Evolutionary conservation across 148 eudicot genomes (phyloP).

Genomic region (Cornus kousa): DNA sequence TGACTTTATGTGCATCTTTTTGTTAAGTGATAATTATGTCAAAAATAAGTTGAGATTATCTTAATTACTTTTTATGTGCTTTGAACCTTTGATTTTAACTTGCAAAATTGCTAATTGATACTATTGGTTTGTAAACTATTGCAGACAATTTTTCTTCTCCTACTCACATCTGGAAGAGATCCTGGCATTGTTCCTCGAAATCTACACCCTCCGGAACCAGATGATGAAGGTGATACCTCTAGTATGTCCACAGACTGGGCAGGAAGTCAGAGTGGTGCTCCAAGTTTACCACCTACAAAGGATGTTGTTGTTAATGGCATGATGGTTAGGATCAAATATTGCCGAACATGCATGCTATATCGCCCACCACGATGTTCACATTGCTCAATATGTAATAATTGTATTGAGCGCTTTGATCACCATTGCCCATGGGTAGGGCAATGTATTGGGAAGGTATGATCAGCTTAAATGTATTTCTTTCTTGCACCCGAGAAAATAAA

Average conservation of each 20-base stretch:
- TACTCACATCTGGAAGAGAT: conserved; percentile 33
- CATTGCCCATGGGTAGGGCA: conserved; percentile 47
- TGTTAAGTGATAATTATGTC: background rate
- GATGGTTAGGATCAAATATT: conserved; percentile 31
- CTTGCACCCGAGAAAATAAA: background rate
- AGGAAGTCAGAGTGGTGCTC: conserved; percentile 16
- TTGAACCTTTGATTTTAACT: background rate
- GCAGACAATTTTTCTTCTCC: conserved; percentile 27
- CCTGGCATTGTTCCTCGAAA: conserved; percentile 42
- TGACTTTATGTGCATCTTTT: background rate
- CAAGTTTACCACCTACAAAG: conserved; percentile 25
- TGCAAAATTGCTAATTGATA: background rate
- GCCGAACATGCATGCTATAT: conserved; percentile 42
- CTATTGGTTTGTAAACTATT: background rate
- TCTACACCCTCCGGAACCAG: conserved; percentile 37
- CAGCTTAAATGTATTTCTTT: background rate
- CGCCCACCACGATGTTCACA: conserved; percentile 43
- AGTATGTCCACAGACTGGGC: conserved; percentile 25
- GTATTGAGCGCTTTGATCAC: conserved; percentile 40
- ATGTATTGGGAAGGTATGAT: conserved; percentile 36
- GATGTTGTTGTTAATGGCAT: conserved; percentile 31
- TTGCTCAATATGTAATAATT: conserved; percentile 40
- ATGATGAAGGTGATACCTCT: conserved; percentile 20
- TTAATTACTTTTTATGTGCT: background rate
- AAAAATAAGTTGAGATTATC: background rate